Percentiles rank a stretch among this genome's conserved stretches.
These are phyloP conservation scores for Trypanosoma melophagium DNA, from an alignment of 208 protist species.

Conservation along the genomic window DNA sequence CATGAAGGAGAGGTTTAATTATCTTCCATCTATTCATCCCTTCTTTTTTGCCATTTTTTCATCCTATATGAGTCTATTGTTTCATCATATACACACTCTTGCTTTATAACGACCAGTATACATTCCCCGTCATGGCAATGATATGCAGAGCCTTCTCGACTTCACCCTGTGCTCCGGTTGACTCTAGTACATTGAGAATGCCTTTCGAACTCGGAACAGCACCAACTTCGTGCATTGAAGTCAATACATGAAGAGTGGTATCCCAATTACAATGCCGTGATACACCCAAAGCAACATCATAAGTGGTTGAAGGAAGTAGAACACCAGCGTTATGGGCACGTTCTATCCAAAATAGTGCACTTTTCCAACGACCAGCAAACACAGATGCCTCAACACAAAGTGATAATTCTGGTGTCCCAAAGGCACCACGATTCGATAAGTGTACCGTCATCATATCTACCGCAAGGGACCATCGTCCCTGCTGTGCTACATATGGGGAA, in stretches of 20 bases:
- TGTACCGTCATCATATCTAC: constrained; percentile 63
- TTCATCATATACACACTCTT: no score
- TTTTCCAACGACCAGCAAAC: constrained; percentile 59
- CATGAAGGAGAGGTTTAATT: no score
- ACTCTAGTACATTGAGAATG: constrained; percentile 47
- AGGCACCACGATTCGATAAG: constrained; percentile 51
- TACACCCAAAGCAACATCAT: constrained; percentile 51
- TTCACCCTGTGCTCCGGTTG: constrained; percentile 40
- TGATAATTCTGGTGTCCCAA: constrained; percentile 39
- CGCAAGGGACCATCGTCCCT: constrained; percentile 48
- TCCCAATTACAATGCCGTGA: constrained; percentile 49
- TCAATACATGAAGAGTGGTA: constrained; percentile 45
- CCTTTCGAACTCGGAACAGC: constrained; percentile 45
- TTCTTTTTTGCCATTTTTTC: no score
- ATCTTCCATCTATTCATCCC: no score
- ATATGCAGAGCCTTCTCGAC: constrained; percentile 38
- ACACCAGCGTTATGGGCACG: constrained; percentile 48
- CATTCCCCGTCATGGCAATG: constrained; percentile 35
- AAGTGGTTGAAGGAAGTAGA: constrained; percentile 32
- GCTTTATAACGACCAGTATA: constrained; percentile 47
- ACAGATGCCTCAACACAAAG: constrained; percentile 69
- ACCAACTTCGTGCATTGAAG: constrained; percentile 54
- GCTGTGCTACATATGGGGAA: constrained; percentile 41
- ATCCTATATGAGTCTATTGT: no score
- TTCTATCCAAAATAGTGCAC: constrained; percentile 83